These are phyloP conservation scores for Fusarium udum DNA, from an alignment of 2,329 filamentous ascomycete genomes.

Conservation along the genomic window DNA sequence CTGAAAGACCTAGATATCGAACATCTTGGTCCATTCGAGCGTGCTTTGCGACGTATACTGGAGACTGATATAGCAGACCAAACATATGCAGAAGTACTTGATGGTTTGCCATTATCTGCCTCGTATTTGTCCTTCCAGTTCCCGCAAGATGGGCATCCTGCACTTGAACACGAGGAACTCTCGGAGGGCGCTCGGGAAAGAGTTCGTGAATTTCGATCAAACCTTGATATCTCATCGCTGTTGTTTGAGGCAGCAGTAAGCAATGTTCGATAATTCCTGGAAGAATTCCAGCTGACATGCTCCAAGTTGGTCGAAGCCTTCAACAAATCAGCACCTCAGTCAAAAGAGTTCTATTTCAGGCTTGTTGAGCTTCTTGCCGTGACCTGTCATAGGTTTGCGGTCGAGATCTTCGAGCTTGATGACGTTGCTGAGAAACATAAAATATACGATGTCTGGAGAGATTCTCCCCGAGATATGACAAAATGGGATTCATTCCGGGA, in stretches of 20 bases:
- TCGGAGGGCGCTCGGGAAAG: background rate
- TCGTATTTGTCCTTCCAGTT: slow-evolving; percentile 2
- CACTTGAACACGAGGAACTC: background rate
- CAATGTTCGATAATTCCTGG: accelerated
- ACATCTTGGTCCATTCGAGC: background rate
- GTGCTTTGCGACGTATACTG: background rate
- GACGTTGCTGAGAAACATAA: background rate
- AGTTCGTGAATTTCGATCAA: background rate
- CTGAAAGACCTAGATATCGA: accelerated
- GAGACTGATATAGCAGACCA: background rate
- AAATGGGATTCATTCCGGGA: background rate
- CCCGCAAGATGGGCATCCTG: background rate
- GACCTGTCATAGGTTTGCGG: background rate
- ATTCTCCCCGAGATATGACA: background rate
- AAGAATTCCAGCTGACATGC: accelerated
- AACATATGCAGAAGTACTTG: background rate
- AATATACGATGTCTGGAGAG: background rate
- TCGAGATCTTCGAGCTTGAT: background rate
- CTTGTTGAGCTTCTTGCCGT: slow-evolving; percentile 1
- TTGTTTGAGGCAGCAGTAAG: background rate
- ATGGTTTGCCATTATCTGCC: background rate
- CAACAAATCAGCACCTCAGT: background rate
- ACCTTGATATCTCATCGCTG: background rate
- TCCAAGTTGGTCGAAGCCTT: background rate
- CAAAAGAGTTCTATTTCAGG: background rate